Evolutionary conservation across 2,329 filamentous ascomycete species (phyloP).

Genomic region (Cadophora sp.): DNA sequence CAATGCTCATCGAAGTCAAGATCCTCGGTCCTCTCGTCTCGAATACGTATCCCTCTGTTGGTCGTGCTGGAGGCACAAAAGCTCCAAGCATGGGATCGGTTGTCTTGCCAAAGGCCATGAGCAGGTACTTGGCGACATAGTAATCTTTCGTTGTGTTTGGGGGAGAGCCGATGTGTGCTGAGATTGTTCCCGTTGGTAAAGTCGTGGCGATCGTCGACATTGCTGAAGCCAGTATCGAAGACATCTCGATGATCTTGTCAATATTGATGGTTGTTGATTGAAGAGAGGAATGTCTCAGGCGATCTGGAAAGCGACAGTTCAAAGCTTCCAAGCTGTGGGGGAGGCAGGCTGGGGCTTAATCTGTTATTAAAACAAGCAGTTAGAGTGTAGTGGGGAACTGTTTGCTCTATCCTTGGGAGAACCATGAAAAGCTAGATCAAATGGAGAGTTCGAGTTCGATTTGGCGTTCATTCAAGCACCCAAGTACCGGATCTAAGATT

Average conservation of each 20-base stretch:
- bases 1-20: slow-evolving; percentile 41
- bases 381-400: background rate
- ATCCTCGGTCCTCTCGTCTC: slow-evolving; percentile 40
- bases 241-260: background rate
- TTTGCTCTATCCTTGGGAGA: background rate
- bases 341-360: background rate
- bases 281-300: background rate
- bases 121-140: slow-evolving; percentile 41
- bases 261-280: background rate
- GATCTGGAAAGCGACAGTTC: background rate
- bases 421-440: background rate
- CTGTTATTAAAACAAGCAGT: background rate
- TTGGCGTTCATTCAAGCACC: background rate
- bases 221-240: slow-evolving; percentile 8
- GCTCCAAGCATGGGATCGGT: slow-evolving; percentile 35
- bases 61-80: slow-evolving; percentile 32
- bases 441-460: background rate
- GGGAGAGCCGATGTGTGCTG: slow-evolving; percentile 39
- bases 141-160: slow-evolving; percentile 42
- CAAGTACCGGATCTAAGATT: background rate
- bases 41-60: slow-evolving; percentile 33
- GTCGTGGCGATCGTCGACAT: slow-evolving; percentile 14
- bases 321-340: background rate
- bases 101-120: slow-evolving; percentile 33
- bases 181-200: slow-evolving; percentile 32